A percentile compares a stretch with the other conserved stretches of the same genome.
phyloP scores from a whole-genome alignment of 495 filamentous ascomycete genomes.

The Aspergillus bridgeri region DNA sequence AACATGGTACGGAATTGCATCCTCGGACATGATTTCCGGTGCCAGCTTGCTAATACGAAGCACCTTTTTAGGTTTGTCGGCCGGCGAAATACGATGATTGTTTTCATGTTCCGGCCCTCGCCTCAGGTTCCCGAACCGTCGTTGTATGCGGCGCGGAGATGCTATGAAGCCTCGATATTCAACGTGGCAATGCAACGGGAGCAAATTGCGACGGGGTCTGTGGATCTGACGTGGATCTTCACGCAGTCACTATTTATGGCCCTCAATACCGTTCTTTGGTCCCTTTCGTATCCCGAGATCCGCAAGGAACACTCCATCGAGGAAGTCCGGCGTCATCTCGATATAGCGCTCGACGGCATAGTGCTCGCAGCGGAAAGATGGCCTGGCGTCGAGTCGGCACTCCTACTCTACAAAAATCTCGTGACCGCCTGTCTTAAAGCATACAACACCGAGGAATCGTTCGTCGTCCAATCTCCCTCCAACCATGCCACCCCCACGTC shows the following conservation, averaged over 20 bases:
- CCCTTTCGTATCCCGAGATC: slow-evolving; percentile 78
- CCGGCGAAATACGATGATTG: slow-evolving; percentile 76
- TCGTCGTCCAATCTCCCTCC: slow-evolving; percentile 61
- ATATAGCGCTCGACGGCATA: slow-evolving; percentile 70
- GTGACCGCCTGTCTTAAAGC: slow-evolving; percentile 79
- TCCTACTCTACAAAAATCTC: slow-evolving; percentile 73
- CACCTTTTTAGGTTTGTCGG: slow-evolving; percentile 60
- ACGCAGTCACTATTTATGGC: slow-evolving; percentile 82
- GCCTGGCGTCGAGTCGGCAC: slow-evolving; percentile 84
- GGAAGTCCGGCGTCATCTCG: slow-evolving; percentile 67
- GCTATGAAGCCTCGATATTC: slow-evolving; percentile 75
- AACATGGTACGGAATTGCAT: slow-evolving; percentile 48
- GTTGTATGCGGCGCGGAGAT: slow-evolving; percentile 64
- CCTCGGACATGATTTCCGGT: neutral
- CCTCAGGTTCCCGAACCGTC: slow-evolving; percentile 87
- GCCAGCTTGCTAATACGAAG: neutral
- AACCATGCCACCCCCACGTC: slow-evolving; percentile 46
- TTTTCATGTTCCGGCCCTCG: slow-evolving; percentile 80
- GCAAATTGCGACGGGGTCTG: slow-evolving; percentile 67
- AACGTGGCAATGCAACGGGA: slow-evolving; percentile 74
- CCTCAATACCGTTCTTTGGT: slow-evolving; percentile 84
- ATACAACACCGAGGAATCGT: slow-evolving; percentile 68
- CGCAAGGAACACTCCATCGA: slow-evolving; percentile 63
- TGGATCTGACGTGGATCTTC: slow-evolving; percentile 91
- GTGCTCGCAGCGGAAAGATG: slow-evolving; percentile 72